phyloP scores from a whole-genome alignment of 2,329 filamentous ascomycete species.

The Nigrospora sphaerica region DNA sequence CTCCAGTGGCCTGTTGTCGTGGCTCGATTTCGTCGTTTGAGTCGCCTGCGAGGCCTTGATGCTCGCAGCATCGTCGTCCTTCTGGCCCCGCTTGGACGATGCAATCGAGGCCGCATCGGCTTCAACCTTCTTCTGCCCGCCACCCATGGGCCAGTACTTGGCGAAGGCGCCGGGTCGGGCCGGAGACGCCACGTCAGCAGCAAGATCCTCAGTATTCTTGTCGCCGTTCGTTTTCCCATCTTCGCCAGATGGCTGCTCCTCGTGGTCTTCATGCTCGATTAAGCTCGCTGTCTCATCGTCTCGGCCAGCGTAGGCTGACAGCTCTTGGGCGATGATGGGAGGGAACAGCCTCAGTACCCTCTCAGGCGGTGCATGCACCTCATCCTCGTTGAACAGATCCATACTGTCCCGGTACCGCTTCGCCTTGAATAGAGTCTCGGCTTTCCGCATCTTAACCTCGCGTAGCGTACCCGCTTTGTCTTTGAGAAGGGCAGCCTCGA shows the following conservation, averaged over 20 bases:
- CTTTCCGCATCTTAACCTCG: slow-evolving; percentile 87
- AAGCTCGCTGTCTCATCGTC: slow-evolving; percentile 31
- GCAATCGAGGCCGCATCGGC: slow-evolving; percentile 53
- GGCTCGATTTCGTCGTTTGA: slow-evolving; percentile 31
- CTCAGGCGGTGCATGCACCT: slow-evolving; percentile 84
- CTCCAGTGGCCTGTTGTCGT: slow-evolving; percentile 51
- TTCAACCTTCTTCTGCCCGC: slow-evolving; percentile 34
- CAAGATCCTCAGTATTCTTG: slow-evolving; percentile 16
- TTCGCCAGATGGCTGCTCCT: slow-evolving; percentile 26
- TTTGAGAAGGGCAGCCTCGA: slow-evolving; percentile 83
- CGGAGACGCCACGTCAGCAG: slow-evolving; percentile 23
- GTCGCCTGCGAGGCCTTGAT: slow-evolving; percentile 25
- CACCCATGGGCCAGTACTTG: slow-evolving; percentile 41
- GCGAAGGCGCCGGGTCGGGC: slow-evolving; percentile 38
- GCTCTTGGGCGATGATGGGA: slow-evolving; percentile 70
- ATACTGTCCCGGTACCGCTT: slow-evolving; percentile 80
- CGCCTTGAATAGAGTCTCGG: slow-evolving; percentile 73
- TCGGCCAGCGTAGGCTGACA: slow-evolving; percentile 49
- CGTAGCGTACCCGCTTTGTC: slow-evolving; percentile 76
- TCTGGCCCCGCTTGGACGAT: slow-evolving; percentile 44
- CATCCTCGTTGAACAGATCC: slow-evolving; percentile 77
- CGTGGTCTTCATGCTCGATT: slow-evolving; percentile 8
- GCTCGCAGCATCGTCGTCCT: slow-evolving; percentile 45
- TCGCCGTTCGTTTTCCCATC: slow-evolving; percentile 25
- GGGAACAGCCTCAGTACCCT: slow-evolving; percentile 83